Evolutionary conservation across 495 filamentous ascomycete genomes (phyloP), one percentile per base, ranked within the genome.

Genomic region (Trichoderma asperelloides): DNA sequence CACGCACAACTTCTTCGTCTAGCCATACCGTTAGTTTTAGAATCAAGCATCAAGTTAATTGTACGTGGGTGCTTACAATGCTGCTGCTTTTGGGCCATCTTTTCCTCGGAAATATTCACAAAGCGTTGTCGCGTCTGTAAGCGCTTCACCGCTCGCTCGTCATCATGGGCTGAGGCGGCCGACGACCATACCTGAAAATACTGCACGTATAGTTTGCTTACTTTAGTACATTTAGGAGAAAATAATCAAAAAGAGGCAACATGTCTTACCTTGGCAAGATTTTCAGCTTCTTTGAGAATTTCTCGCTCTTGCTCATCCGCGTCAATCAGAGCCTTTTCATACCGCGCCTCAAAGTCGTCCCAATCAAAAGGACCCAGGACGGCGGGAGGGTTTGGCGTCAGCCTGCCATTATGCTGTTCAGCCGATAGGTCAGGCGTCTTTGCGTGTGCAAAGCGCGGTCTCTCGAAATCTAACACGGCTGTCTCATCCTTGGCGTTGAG

Each of bases 1-100:
- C 91, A 70, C 86, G 84, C 12, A 95, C 89, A 49, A 95, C 91
- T 70, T 91, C 84, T 55, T 81, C 80, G 72, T 92, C 90, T 92
- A 68, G 7, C 64, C 65, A 51, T 27, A 3, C 11, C 25, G 57
- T 28, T 55, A 60, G 23, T 40, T 9, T 39, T 39, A 12, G 45
- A 25, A 40, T 11, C 39, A 64, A 7, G 12, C 3, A 15, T 8
- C 8, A 41, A 23, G 63, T 40, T 64, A 15, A 30, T 3, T 63
- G 13, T 3, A 2, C n/a, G 27, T 43, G 62, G 49, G 37, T 21
- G 78, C 87, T 75, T 78, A 92, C 90, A 87, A 71, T 94, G 91
- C 62, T 85, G 79, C 72, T 88, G 88, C 79, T 90, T 93, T 68
- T 87, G 84, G 69, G 87, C 82, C 60, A 95, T 74, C 7, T 76